Evolutionary conservation across 495 filamentous ascomycete species (phyloP), one percentile per base, ranked within the genome.

Genomic region (Penicillium waksmanii): DNA sequence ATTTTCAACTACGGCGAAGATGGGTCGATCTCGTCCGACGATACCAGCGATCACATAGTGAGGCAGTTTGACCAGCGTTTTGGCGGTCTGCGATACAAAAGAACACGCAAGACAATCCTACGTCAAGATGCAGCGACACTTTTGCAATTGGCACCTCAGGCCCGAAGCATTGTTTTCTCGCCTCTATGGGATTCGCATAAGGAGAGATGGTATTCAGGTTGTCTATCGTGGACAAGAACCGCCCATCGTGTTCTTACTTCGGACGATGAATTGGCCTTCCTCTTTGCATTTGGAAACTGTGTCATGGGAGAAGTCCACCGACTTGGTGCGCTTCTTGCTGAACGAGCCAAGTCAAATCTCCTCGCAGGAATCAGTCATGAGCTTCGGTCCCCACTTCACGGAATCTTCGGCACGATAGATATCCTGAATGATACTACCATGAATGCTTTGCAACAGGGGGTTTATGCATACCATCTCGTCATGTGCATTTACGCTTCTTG

Each of bases 351-450:
- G 63, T 77, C 80, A 5, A 84, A 86, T 53, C 83, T 89, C 58
- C 82, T 90, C 36, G 83, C 84, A 1, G 85, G 82, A 21, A 82
- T 90, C 21, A 86, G 82, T 17, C 87, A 90, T 64, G 87, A 90
- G 60, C 73, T 89, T 34, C 76, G 87, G 3, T 85, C 80, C 0
- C 87, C 87, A 5, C 68, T 90, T 9, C 84, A 88, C 58, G 85
- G 85, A 2, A 84, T 88, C 36, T 66, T 87, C 0, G 82, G 81
- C 0, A 82, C 77, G 55, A 75, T 79, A 11, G 86, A 89, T 64
- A 77, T 90, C 38, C 64, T 90, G 12, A 75, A 80, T 33, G 84
- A 85, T 31, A 82, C 77, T 11, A 65, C 73, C 12, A 71, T 82
- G 23, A 75, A 84, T 51, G 67, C 64, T 19, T 73, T 80, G 47